phyloP scores from a whole-genome alignment of 768 basidiomycete species.

The Hysterangium stoloniferum region DNA sequence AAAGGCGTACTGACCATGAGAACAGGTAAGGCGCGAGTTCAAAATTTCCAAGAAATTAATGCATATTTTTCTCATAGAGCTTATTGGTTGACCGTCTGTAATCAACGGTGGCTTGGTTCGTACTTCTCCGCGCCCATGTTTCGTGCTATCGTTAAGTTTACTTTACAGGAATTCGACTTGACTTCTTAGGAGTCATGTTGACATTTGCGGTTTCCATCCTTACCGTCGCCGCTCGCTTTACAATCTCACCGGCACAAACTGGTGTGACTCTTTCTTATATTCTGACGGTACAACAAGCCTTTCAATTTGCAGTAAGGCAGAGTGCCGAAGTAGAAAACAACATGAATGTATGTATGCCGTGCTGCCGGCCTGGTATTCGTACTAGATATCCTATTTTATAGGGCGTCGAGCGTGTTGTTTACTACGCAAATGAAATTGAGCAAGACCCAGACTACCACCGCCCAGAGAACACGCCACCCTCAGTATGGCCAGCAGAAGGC shows the following conservation, averaged over 20 bases:
- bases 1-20: slow-evolving; percentile 71
- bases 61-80: slow-evolving; percentile 37
- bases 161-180: slow-evolving; percentile 65
- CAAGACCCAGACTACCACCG: slow-evolving; percentile 72
- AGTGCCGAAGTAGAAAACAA: slow-evolving; percentile 85
- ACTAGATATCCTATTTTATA: neutral
- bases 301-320: slow-evolving; percentile 72
- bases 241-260: slow-evolving; percentile 72
- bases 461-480: slow-evolving; percentile 47
- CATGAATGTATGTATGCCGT: slow-evolving; percentile 49
- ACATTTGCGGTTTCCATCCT: slow-evolving; percentile 70
- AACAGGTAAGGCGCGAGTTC: slow-evolving; percentile 48
- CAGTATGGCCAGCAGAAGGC: slow-evolving; percentile 71
- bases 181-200: slow-evolving; percentile 59
- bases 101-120: slow-evolving; percentile 50
- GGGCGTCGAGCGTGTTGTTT: slow-evolving; percentile 74
- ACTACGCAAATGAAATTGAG: slow-evolving; percentile 75
- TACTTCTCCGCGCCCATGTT: slow-evolving; percentile 12
- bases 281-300: slow-evolving; percentile 66
- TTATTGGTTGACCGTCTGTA: slow-evolving; percentile 79
- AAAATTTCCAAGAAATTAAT: neutral
- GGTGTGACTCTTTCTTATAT: slow-evolving; percentile 75
- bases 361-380: slow-evolving; percentile 16
- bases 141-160: slow-evolving; percentile 23
- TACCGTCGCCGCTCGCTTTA: slow-evolving; percentile 63